Evolutionary conservation across 2,329 filamentous ascomycete genomes (phyloP).

Genomic region (Huntiella decipiens): DNA sequence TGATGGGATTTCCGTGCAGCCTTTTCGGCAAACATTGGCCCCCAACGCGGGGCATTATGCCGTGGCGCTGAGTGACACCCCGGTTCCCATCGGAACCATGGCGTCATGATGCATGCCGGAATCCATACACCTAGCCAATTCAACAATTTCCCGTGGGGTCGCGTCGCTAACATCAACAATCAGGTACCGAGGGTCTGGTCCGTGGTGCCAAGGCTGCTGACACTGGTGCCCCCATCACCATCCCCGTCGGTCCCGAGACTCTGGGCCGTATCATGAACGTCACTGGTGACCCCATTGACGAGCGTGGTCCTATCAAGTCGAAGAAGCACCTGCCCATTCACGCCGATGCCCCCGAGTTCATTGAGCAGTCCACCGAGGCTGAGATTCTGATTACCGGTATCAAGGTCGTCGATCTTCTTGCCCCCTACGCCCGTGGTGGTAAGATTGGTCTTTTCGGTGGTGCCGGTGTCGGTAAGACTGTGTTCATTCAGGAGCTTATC

Average conservation of each 20-base stretch:
- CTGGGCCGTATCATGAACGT: constrained; percentile 99
- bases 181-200: constrained; percentile 97
- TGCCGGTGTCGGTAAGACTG: constrained; percentile 99
- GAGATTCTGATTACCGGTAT: constrained; percentile 98
- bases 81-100: too few relatives aligned
- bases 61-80: too few relatives aligned
- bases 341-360: constrained; percentile 79
- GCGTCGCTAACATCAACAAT: too few relatives aligned
- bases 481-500: constrained; percentile 99
- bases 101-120: too few relatives aligned
- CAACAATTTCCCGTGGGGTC: too few relatives aligned
- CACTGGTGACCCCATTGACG: constrained; percentile 99
- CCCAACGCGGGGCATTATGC: too few relatives aligned
- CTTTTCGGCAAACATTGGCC: too few relatives aligned
- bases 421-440: constrained; percentile 99
- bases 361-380: constrained; percentile 86
- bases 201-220: constrained; percentile 73
- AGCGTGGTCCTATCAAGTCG: constrained; percentile 94
- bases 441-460: constrained; percentile 99
- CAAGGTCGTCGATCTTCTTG: constrained; percentile 98
- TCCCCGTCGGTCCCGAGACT: constrained; percentile 82
- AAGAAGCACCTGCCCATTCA: constrained; percentile 80
- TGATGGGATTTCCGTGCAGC: too few relatives aligned
- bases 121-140: too few relatives aligned
- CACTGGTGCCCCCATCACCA: constrained; percentile 87